phyloP scores from a whole-genome alignment of 257 asterid species.

The Plantago elongata region DNA sequence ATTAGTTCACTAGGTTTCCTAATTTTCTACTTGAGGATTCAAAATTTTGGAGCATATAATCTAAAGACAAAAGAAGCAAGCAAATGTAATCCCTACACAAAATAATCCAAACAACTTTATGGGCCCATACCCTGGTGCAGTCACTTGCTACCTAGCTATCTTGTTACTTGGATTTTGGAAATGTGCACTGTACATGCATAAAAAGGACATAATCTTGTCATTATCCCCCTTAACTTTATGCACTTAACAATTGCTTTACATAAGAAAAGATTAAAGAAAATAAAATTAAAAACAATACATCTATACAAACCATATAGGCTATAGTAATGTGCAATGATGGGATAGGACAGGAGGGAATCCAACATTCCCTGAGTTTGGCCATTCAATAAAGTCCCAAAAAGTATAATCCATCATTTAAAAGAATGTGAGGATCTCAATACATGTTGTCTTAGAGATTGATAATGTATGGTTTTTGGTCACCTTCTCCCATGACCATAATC shows the following conservation, averaged over 20 bases:
- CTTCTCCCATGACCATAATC: constrained; percentile 30
- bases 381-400: constrained; percentile 65
- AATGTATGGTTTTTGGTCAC: constrained; percentile 36
- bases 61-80: constrained; percentile 19
- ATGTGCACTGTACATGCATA: constrained; percentile 25
- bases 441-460: constrained; percentile 40
- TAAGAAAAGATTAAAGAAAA: not conserved
- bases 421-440: constrained; percentile 72
- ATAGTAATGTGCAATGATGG: constrained; percentile 18
- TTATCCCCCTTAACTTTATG: constrained; percentile 32
- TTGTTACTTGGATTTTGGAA: constrained; percentile 31
- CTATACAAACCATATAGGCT: not conserved
- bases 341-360: constrained; percentile 52
- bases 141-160: constrained; percentile 27
- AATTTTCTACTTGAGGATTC: constrained; percentile 14
- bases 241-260: constrained; percentile 16
- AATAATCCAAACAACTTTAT: constrained; percentile 34
- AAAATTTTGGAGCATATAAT: constrained; percentile 12
- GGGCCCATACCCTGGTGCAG: constrained; percentile 27
- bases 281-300: not conserved
- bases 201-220: constrained; percentile 51
- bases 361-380: constrained; percentile 89
- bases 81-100: constrained; percentile 26
- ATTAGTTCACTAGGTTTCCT: too few relatives aligned
- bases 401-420: constrained; percentile 17